Conservation (phyloP, 257 asterid species). For the Hygrophila difformis region DNA sequence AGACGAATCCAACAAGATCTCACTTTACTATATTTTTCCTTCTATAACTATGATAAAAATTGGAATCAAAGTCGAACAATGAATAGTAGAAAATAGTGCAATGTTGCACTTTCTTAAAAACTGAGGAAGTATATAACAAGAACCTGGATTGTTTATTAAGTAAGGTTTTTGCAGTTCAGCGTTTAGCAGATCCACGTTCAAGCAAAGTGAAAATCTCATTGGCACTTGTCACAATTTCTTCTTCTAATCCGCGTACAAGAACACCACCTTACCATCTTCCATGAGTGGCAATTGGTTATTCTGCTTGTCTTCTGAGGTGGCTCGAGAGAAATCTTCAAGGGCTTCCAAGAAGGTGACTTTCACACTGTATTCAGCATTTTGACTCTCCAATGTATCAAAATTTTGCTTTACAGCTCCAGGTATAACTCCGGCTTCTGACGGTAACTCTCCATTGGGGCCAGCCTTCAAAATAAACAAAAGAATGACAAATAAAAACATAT, state of each 20-base stretch:
- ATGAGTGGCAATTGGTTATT: conserved; percentile 66
- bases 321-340: conserved; percentile 60
- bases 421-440: no score
- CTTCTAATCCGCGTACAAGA: conserved; percentile 74
- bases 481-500: background rate
- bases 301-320: conserved; percentile 54
- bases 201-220: conserved; percentile 62
- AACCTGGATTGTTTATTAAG: conserved; percentile 79
- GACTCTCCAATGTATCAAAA: no score
- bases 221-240: conserved; percentile 77
- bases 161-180: conserved; percentile 77
- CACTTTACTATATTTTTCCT: no score
- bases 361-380: no score
- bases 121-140: no score
- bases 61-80: no score
- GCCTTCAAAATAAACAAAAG: conserved; percentile 21
- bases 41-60: no score
- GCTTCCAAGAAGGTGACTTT: conserved; percentile 68
- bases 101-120: no score
- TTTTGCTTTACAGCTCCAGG: no score
- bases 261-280: conserved; percentile 95
- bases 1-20: no score
- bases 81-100: no score
- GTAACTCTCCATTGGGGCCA: conserved; percentile 62
- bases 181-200: conserved; percentile 75